These are phyloP conservation scores for Suhomyces coccinellae DNA, from an alignment of 1,139 yeast species.

Conservation along the genomic window DNA sequence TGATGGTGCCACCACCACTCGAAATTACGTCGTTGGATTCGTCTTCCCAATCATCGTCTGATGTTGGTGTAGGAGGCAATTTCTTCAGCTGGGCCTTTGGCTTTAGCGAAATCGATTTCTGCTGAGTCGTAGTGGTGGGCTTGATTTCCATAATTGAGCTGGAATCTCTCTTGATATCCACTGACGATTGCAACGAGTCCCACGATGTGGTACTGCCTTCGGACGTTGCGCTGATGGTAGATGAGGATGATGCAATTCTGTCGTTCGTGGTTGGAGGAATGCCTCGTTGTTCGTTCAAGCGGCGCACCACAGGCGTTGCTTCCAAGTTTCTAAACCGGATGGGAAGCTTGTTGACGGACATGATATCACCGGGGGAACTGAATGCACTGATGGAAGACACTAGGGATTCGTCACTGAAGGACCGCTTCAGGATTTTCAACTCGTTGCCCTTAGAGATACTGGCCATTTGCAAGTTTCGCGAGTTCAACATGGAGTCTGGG, in stretches of 20 bases:
- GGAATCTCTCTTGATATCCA: constrained; percentile 26
- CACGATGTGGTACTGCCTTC: constrained; percentile 25
- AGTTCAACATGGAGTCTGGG: constrained; percentile 1
- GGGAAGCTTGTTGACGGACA: constrained; percentile 19
- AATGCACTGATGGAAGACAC: constrained; percentile 43
- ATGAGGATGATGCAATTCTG: constrained; percentile 7
- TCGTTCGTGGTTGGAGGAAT: neutral
- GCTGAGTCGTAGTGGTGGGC: neutral
- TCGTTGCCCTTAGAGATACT: neutral
- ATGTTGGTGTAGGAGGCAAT: constrained; percentile 4
- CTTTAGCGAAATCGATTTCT: neutral
- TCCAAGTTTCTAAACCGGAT: constrained; percentile 7
- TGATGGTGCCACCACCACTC: neutral
- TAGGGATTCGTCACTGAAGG: constrained; percentile 41
- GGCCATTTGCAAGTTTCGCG: constrained; percentile 4
- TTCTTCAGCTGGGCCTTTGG: constrained; percentile 6
- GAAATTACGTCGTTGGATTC: neutral
- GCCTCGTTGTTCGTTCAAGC: constrained; percentile 3
- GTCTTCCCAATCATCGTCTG: constrained; percentile 9
- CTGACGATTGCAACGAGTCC: constrained; percentile 39
- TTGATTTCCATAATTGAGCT: neutral
- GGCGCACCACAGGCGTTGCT: constrained; percentile 2
- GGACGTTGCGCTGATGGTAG: constrained; percentile 12
- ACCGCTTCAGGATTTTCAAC: constrained; percentile 28
- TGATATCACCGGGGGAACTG: constrained; percentile 37